These are phyloP conservation scores for Lagenidium giganteum DNA, from an alignment of 352 stramenopile genomes.

Conservation along the genomic window DNA sequence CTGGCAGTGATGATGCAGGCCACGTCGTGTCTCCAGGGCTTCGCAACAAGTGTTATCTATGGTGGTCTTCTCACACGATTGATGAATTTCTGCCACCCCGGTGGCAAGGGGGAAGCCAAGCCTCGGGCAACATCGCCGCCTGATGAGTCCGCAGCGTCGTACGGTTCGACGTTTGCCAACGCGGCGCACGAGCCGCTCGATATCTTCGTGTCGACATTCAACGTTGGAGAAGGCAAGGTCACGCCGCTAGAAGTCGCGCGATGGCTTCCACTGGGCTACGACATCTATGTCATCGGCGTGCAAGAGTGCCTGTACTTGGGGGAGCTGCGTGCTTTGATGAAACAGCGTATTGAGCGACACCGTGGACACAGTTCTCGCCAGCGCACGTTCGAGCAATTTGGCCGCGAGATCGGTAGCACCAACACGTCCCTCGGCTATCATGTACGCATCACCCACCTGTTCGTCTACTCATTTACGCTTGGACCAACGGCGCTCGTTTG, in stretches of 20 bases:
- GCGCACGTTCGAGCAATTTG: constrained; percentile 34
- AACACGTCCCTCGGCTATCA: constrained; percentile 75
- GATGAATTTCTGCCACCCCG: too few species aligned
- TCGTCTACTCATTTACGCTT: background rate
- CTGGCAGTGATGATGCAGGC: constrained; percentile 48
- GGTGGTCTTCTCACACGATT: too few species aligned
- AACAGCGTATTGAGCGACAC: constrained; percentile 35
- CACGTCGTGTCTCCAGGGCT: constrained; percentile 42
- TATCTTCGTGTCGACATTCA: constrained; percentile 75
- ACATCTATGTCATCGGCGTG: constrained; percentile 75
- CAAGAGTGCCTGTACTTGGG: constrained; percentile 74
- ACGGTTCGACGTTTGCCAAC: too few species aligned
- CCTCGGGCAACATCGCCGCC: too few species aligned
- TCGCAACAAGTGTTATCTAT: constrained; percentile 48
- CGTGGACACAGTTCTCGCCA: constrained; percentile 15
- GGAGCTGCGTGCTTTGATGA: constrained; percentile 39
- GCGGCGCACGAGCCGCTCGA: too few species aligned
- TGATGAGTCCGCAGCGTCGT: too few species aligned
- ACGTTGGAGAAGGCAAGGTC: constrained; percentile 60
- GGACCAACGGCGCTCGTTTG: too few species aligned
- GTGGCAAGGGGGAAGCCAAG: too few species aligned
- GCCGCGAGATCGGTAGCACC: constrained; percentile 61
- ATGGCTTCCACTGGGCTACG: constrained; percentile 65
- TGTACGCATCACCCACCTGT: constrained; percentile 17
- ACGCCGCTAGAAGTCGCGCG: constrained; percentile 22